A percentile compares a stretch with the other conserved stretches of the same genome.
phyloP scores from a whole-genome alignment of 1,284 basidiomycete genomes.

The Cutaneotrichosporon mucoides region DNA sequence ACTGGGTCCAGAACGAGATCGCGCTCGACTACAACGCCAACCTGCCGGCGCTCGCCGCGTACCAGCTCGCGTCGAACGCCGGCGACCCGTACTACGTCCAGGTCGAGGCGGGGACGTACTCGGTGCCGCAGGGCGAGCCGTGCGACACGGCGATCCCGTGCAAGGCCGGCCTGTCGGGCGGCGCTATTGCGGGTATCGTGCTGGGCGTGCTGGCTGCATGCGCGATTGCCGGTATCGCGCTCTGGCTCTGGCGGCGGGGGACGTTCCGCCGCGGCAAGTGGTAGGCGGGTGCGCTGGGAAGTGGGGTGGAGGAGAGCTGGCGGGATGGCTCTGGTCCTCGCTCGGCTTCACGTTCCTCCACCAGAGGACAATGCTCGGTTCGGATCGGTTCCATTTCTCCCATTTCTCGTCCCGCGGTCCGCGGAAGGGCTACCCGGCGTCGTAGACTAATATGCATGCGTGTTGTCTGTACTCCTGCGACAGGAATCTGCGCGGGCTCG shows the following conservation, averaged over 20 bases:
- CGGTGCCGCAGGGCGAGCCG: conserved; percentile 63
- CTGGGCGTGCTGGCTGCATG: conserved; percentile 64
- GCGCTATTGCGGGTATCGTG: conserved; percentile 60
- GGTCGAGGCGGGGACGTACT: conserved; percentile 64
- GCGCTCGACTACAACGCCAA: conserved; percentile 70
- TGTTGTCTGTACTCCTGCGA: too few relatives aligned
- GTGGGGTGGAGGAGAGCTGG: too few relatives aligned
- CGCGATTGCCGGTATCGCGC: not conserved
- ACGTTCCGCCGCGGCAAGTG: too few relatives aligned
- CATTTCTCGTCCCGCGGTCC: too few relatives aligned
- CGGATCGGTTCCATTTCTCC: too few relatives aligned
- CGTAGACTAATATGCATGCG: too few relatives aligned
- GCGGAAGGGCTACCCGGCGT: too few relatives aligned
- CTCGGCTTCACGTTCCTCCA: too few relatives aligned
- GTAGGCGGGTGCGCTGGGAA: too few relatives aligned
- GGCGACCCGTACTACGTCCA: conserved; percentile 71
- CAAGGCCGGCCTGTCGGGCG: conserved; percentile 54
- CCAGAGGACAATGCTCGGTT: too few relatives aligned
- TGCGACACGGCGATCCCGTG: conserved; percentile 70
- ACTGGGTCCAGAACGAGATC: conserved; percentile 45
- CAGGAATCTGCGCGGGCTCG: too few relatives aligned
- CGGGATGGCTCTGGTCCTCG: too few relatives aligned
- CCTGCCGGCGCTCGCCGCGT: conserved; percentile 70
- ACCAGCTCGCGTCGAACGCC: conserved; percentile 23
- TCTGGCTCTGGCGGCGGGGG: not conserved